Conservation (phyloP, 495 filamentous ascomycete genomes). For the Astrocystis sublimbata region DNA sequence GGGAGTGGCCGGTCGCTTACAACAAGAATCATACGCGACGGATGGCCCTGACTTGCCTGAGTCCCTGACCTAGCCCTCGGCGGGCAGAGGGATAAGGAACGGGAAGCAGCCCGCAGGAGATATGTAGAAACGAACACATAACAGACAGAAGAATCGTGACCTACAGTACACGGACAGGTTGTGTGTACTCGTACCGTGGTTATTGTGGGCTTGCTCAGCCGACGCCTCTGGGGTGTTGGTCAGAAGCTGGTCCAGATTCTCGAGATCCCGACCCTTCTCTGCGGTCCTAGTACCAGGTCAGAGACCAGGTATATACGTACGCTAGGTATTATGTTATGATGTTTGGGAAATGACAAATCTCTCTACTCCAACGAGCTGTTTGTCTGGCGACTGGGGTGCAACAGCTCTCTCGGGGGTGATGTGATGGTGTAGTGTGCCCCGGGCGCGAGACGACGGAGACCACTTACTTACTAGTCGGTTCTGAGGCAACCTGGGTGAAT, state of each 20-base stretch:
- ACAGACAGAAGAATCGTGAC: neutral
- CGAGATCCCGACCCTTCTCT: conserved; percentile 4
- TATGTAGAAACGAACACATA: neutral
- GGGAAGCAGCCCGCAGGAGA: neutral
- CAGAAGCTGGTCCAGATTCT: conserved; percentile 12
- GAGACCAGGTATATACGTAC: no score
- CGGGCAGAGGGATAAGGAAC: neutral
- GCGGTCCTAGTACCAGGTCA: conserved; percentile 9
- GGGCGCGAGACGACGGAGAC: neutral
- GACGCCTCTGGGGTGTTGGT: conserved; percentile 11
- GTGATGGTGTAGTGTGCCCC: conserved; percentile 18
- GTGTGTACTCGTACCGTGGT: neutral
- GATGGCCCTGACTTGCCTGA: no score
- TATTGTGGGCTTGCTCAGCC: conserved; percentile 12
- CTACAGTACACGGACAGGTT: neutral
- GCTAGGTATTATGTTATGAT: conserved; percentile 18
- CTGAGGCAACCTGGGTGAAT: conserved; percentile 13
- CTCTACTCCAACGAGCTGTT: conserved; percentile 12
- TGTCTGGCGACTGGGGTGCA: conserved; percentile 6
- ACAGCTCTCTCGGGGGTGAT: conserved; percentile 14
- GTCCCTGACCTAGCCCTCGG: neutral
- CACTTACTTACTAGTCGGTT: no score
- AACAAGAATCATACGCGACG: neutral
- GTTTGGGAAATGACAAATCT: conserved; percentile 23
- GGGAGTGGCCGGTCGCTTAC: conserved; percentile 15